Evolutionary conservation across 768 basidiomycete genomes (phyloP), one percentile per base, ranked within the genome.

Genomic region (Cyclocybe cylindracea): DNA sequence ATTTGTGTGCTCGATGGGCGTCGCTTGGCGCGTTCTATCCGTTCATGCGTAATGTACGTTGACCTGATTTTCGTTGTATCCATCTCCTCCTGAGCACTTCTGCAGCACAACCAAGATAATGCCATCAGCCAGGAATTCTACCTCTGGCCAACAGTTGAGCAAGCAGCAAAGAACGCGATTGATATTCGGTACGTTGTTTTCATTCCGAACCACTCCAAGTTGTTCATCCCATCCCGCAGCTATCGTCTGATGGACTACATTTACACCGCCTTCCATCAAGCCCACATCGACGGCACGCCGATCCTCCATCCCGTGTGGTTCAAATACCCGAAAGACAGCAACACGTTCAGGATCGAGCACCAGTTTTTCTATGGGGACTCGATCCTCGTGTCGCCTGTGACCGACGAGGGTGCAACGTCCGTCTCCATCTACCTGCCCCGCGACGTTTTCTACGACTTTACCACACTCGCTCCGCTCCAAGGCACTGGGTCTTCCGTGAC

Each of bases 1-100:
- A 76, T 7, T 71, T 91, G 1, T 89, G 87, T 55, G 83, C 85
- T 35, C 73, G 90, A 35, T 91, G 90, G 89, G 87, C 85, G 10
- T 86, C 77, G 73, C 72, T 91, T 2, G 86, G 86, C 1, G 88
- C 85, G 0, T 91, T 90, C 68, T 83, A 84, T 64, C 87, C 89
- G 0, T 91, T 91, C 74, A 88, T 84, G 83, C 74, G 89, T 8
- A 87, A 91, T 61, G 85, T 85, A 50, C 65, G 82, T 66, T 0
- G 24, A 5, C 18, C n/a, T 38, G 3, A 13, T 40, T 29, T 19
- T 32, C 5, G 16, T 33, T 5, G 3, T 13, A 6, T 11, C 4
- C 2, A 9, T 16, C 7, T 7, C 2, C 48, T 6, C 39, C 38
- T 13, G 40, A 19, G 1, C 13, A 32, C 24, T 13, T 38, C 37